A percentile compares a stretch with the other conserved stretches of the same genome.
These are phyloP conservation scores for Pestalotiopsis sp. DNA, from an alignment of 2,329 filamentous ascomycete species.

Conservation along the genomic window DNA sequence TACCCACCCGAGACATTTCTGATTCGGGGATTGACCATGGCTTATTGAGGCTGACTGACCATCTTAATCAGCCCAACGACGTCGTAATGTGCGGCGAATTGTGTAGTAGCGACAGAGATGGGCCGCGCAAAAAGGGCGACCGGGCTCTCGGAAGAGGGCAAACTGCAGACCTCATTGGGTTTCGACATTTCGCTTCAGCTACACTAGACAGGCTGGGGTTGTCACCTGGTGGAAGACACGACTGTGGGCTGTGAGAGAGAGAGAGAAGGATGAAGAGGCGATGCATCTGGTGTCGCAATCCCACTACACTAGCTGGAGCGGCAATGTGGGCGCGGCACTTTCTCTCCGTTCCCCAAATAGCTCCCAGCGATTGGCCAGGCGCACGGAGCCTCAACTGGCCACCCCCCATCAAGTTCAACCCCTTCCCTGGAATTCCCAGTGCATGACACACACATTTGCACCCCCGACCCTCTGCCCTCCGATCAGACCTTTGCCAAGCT, in stretches of 20 bases:
- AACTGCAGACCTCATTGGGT: not conserved
- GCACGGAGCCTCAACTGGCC: constrained; percentile 1
- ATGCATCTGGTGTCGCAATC: constrained; percentile 10
- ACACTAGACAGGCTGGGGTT: too few species aligned
- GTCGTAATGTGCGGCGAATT: not conserved
- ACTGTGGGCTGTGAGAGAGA: not conserved
- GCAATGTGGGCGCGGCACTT: constrained; percentile 3
- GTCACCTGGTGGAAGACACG: not conserved
- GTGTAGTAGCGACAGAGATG: not conserved
- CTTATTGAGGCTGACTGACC: not conserved
- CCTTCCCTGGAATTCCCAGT: not conserved
- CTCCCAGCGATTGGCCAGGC: constrained; percentile 3
- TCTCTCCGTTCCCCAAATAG: constrained; percentile 11
- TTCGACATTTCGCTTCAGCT: too few species aligned
- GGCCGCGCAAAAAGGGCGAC: not conserved
- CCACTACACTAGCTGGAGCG: not conserved
- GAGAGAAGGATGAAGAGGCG: not conserved
- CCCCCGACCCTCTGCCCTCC: not conserved
- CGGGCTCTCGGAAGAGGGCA: not conserved
- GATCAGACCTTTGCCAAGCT: too few species aligned
- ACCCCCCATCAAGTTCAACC: not conserved
- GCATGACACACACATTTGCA: not conserved
- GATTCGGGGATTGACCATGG: not conserved
- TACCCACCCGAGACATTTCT: not conserved
- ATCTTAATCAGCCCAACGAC: not conserved